These are phyloP conservation scores for Kodamaea sagamina DNA, from an alignment of 805 yeast genomes.

Conservation along the genomic window DNA sequence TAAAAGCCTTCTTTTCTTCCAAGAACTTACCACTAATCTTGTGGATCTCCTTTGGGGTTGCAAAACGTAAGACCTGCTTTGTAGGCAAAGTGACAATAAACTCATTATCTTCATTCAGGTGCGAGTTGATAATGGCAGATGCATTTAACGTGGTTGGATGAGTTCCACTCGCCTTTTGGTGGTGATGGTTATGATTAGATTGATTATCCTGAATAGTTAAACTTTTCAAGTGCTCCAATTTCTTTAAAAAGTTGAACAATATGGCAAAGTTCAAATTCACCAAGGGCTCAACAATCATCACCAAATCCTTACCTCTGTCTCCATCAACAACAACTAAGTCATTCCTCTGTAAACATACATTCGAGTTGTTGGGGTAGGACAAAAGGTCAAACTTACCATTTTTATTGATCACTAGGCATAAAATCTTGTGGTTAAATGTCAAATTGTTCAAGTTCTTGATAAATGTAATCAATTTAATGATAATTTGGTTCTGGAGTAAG, in stretches of 20 bases:
- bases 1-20: constrained; percentile 72
- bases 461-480: constrained; percentile 36
- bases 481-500: constrained; percentile 29
- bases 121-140: constrained; percentile 37
- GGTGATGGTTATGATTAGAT: constrained; percentile 17
- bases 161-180: constrained; percentile 35
- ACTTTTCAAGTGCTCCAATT: constrained; percentile 65
- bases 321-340: constrained; percentile 82
- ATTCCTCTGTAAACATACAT: constrained; percentile 54
- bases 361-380: constrained; percentile 65
- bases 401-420: constrained; percentile 56
- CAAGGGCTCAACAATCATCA: constrained; percentile 66
- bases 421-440: constrained; percentile 41
- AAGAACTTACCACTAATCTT: constrained; percentile 63
- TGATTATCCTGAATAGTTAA: constrained; percentile 36
- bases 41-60: constrained; percentile 67
- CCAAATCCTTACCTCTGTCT: constrained; percentile 80
- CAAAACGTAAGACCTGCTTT: constrained; percentile 75
- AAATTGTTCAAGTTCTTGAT: constrained; percentile 44
- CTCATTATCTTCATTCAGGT: constrained; percentile 55
- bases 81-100: constrained; percentile 69
- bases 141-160: constrained; percentile 42
- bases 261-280: constrained; percentile 66
- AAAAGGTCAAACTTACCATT: constrained; percentile 70
- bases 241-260: constrained; percentile 71